These are phyloP conservation scores for Volvox africanus DNA, from an alignment of 139 green algal genomes.

Conservation along the genomic window DNA sequence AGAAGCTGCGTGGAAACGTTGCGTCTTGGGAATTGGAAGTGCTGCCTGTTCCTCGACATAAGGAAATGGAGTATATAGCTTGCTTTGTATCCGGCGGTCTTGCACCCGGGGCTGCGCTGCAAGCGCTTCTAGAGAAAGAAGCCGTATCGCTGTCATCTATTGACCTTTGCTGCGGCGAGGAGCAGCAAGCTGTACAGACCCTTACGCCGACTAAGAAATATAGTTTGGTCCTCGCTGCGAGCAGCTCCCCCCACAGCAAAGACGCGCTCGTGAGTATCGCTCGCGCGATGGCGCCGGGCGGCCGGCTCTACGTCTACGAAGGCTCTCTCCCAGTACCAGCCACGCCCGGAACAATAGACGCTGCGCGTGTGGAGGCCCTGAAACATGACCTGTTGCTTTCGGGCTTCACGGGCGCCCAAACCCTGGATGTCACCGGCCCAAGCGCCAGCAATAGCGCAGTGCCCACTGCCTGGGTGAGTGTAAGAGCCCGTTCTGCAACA, in stretches of 20 bases:
- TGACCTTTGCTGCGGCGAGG: conserved; percentile 19
- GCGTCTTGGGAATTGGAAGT: background rate
- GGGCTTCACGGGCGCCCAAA: conserved; percentile 61
- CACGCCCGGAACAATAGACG: background rate
- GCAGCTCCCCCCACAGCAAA: conserved; percentile 2
- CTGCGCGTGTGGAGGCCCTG: conserved; percentile 26
- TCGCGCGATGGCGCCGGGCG: conserved; percentile 31
- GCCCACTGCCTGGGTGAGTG: background rate
- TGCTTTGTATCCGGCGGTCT: conserved; percentile 19
- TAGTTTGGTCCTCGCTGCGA: conserved; percentile 11
- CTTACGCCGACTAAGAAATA: background rate
- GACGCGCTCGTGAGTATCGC: conserved; percentile 26
- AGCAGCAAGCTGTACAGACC: background rate
- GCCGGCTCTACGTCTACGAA: conserved; percentile 48
- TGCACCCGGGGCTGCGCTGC: conserved; percentile 16
- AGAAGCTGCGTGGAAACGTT: background rate
- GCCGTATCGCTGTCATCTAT: background rate
- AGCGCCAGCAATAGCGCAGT: background rate
- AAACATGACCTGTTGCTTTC: conserved; percentile 70
- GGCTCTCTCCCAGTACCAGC: background rate
- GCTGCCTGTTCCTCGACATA: background rate
- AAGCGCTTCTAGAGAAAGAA: conserved; percentile 18
- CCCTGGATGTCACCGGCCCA: background rate
- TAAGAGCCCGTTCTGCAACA: background rate
- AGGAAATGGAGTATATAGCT: background rate